Evolutionary conservation across 768 basidiomycete species (phyloP), one percentile per base, ranked within the genome.

Genomic region (Kwoniella shandongensis): DNA sequence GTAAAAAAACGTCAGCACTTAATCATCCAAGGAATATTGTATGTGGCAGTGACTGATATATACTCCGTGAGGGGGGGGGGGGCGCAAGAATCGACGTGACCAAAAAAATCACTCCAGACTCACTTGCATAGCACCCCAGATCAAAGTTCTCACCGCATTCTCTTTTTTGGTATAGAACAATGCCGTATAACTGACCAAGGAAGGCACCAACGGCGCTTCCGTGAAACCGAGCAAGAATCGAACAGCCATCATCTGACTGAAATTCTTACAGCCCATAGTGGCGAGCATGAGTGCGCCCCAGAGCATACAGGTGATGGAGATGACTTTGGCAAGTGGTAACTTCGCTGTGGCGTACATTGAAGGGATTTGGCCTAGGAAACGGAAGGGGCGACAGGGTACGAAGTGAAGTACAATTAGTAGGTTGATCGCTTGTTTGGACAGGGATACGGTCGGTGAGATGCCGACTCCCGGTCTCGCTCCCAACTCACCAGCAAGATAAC

Each of bases 151-250:
- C 15, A 39, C 38, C 4, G 47, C 41, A 23, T 50, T 50, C 18
- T 61, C 59, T 15, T 56, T 54, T n/a, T 40, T 44, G 18, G 59
- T 61, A 42, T 61, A 61, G 40, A 61, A 61, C 4, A 61, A 29
- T 3, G 53, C 59, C 0, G 59, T 61, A 30, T 61, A 61, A 22
- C 86, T 47, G 86, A 86, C 67, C 85, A 86, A 27, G 18, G 41
- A 55, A 51, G 54, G 47, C 25, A 48, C 47, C 75, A 87, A 41
- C 75, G 63, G 60, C 1, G 67, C 57, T 60, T 83, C 83, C 4
- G 82, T 79, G 57, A 85, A 84, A 29, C 89, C 89, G 38, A 89
- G 79, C 71, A 71, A 63, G 74, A 90, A 89, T 18, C 88, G 81
- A 0, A 85, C 84, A 22, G 74, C 42, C 11, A 79, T 51, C 1